A percentile compares a stretch with the other conserved stretches of the same genome.
Evolutionary conservation across 192 early-diverging fungal genomes (phyloP).

Genomic region (Pilobolus umbonatus): DNA sequence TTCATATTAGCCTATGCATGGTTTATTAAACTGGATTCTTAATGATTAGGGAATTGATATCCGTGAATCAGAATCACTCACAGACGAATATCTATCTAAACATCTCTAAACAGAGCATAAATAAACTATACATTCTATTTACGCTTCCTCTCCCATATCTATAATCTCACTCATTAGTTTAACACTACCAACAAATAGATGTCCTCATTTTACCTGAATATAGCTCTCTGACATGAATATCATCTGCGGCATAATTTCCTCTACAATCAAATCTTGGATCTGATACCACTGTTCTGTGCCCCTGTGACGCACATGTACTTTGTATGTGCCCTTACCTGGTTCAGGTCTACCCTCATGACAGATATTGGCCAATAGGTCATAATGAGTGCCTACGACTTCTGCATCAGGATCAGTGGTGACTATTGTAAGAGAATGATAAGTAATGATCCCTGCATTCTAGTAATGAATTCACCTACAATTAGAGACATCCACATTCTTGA

Average conservation of each 20-base stretch:
- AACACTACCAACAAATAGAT: not conserved
- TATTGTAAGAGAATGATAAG: conserved; percentile 14
- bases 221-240: conserved; percentile 89
- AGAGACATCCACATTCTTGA: conserved; percentile 79
- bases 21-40: not conserved
- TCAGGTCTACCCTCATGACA: conserved; percentile 80
- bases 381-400: conserved; percentile 47
- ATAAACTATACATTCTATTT: no score
- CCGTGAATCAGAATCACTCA: conserved; percentile 60
- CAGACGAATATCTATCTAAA: conserved; percentile 59
- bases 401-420: conserved; percentile 48
- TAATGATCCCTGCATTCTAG: not conserved
- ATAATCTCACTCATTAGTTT: not conserved
- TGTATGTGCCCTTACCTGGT: conserved; percentile 65
- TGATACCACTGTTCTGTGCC: conserved; percentile 89
- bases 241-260: conserved; percentile 92
- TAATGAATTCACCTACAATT: conserved; percentile 56
- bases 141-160: conserved; percentile 34
- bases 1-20: not conserved
- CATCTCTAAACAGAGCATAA: conserved; percentile 40
- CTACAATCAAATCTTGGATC: conserved; percentile 91
- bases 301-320: conserved; percentile 73
- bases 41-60: conserved; percentile 59
- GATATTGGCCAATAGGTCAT: conserved; percentile 89
- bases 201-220: conserved; percentile 66